Evolutionary conservation across 2,329 filamentous ascomycete species (phyloP).

Genomic region (Herpotrichia juniperi): DNA sequence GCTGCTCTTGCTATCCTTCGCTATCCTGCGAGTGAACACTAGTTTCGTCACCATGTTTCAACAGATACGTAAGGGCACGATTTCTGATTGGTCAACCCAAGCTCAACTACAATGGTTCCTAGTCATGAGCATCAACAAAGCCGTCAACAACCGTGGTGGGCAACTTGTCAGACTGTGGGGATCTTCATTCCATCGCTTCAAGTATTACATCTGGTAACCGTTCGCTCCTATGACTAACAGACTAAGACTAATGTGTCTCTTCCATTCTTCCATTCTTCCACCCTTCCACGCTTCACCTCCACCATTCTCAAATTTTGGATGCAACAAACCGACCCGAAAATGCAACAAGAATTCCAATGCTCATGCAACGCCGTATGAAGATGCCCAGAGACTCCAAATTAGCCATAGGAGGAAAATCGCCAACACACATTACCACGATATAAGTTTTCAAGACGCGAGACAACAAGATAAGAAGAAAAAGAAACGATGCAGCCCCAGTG

Average conservation of each 20-base stretch:
- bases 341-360: background rate
- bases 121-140: conserved; percentile 25
- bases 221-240: background rate
- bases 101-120: conserved; percentile 6
- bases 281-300: background rate
- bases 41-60: background rate
- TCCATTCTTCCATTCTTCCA: background rate
- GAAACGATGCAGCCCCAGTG: conserved; percentile 6
- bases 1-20: background rate
- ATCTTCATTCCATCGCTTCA: conserved; percentile 11
- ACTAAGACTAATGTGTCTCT: background rate
- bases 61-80: conserved; percentile 7
- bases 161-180: background rate
- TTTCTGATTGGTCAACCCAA: conserved; percentile 16
- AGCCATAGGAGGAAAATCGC: background rate
- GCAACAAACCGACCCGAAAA: conserved; percentile 2
- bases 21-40: background rate
- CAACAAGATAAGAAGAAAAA: conserved; percentile 7
- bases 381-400: conserved; percentile 15
- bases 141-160: conserved; percentile 31
- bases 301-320: conserved; percentile 1
- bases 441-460: conserved; percentile 4
- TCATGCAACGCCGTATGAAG: conserved; percentile 1
- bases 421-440: background rate
- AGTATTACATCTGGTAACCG: conserved; percentile 3